phyloP scores from a whole-genome alignment of 2,329 filamentous ascomycete genomes.

The Stemphylium beticola region DNA sequence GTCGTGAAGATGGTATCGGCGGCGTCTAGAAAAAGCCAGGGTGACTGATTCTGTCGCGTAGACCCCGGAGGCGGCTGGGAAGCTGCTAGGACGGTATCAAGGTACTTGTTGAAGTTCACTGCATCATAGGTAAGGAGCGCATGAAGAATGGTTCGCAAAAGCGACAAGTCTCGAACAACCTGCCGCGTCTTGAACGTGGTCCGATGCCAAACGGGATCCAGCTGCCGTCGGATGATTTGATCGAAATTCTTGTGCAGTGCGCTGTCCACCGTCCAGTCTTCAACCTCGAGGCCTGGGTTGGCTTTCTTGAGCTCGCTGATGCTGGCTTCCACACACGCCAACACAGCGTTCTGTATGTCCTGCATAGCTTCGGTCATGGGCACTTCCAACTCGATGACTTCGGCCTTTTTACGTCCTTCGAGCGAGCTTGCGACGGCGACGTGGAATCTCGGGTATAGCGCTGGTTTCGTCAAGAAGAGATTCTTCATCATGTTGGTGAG shows the following conservation, averaged over 20 bases:
- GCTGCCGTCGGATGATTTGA: conserved; percentile 80
- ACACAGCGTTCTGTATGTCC: conserved; percentile 89
- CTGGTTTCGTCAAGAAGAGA: conserved; percentile 85
- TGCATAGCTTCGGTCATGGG: conserved; percentile 95
- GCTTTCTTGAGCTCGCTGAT: conserved; percentile 92
- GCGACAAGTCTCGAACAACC: conserved; percentile 86
- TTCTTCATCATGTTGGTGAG: conserved; percentile 90
- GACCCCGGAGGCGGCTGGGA: conserved; percentile 88
- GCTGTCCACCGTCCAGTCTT: conserved; percentile 95
- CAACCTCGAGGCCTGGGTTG: conserved; percentile 90
- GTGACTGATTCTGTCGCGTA: conserved; percentile 85
- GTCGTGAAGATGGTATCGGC: conserved; percentile 93
- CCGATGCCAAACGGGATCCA: conserved; percentile 97
- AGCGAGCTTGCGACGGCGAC: conserved; percentile 86
- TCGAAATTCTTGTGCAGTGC: conserved; percentile 94
- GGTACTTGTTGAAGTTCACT: conserved; percentile 87
- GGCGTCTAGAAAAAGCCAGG: conserved; percentile 95
- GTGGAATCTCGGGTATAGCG: conserved; percentile 93
- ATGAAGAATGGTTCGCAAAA: conserved; percentile 82
- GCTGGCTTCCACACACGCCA: conserved; percentile 95
- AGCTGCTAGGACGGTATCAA: conserved; percentile 91
- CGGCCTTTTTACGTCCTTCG: conserved; percentile 89
- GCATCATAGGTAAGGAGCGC: conserved; percentile 84
- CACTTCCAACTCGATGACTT: conserved; percentile 96
- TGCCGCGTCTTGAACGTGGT: conserved; percentile 94